Evolutionary conservation across 2,329 filamentous ascomycete genomes (phyloP).

Genomic region (Hortaea werneckii): DNA sequence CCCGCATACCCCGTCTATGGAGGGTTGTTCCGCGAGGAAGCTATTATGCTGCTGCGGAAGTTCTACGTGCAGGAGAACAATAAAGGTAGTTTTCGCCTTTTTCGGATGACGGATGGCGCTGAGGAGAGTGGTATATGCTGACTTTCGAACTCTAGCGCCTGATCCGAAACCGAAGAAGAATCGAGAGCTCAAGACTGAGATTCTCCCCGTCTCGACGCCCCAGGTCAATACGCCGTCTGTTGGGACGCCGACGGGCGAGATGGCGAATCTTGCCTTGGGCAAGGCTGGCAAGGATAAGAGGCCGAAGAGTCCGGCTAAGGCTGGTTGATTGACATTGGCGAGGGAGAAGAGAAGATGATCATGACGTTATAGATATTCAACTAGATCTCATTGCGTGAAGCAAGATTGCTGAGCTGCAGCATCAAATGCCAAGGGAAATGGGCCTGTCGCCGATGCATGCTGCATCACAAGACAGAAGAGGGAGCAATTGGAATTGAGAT

Average conservation of each 20-base stretch:
- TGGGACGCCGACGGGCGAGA: conserved; percentile 1
- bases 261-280: not conserved
- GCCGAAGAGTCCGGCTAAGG: not conserved
- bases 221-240: conserved; percentile 3
- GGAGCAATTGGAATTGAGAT: too few species aligned
- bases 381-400: too few species aligned
- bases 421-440: too few species aligned
- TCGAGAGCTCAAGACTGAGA: conserved; percentile 51
- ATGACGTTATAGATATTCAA: too few species aligned
- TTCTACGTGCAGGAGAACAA: conserved; percentile 99
- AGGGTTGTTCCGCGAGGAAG: conserved; percentile 81
- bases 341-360: too few species aligned
- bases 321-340: not conserved
- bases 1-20: conserved; percentile 72
- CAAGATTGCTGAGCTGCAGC: too few species aligned
- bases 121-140: not conserved
- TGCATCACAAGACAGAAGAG: too few species aligned
- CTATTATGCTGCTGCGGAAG: conserved; percentile 79
- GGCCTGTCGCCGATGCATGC: too few species aligned
- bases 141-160: conserved; percentile 36
- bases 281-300: not conserved
- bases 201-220: conserved; percentile 32
- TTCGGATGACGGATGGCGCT: not conserved
- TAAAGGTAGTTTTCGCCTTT: conserved; percentile 50
- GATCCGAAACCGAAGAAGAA: conserved; percentile 56